A percentile compares a stretch with the other conserved stretches of the same genome.
Evolutionary conservation across 2,329 filamentous ascomycete species (phyloP).

Genomic region (Aspergillus sclerotialis): DNA sequence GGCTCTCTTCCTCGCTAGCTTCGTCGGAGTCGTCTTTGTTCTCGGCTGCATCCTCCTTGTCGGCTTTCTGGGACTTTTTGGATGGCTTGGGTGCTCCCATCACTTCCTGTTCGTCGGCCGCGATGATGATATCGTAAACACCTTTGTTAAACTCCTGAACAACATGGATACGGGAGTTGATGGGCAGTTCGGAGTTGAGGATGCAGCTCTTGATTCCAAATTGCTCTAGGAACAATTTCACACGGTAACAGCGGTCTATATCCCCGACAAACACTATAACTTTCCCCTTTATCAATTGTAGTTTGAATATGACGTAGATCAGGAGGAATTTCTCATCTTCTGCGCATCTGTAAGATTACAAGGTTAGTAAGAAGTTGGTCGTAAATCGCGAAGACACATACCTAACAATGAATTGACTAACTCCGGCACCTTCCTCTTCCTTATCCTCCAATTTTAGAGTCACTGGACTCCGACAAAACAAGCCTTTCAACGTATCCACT

Average conservation of each 20-base stretch:
- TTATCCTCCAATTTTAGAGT: conserved; percentile 76
- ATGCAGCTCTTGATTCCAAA: conserved; percentile 93
- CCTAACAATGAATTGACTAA: conserved; percentile 84
- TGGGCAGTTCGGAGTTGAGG: conserved; percentile 86
- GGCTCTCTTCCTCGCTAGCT: conserved; percentile 32
- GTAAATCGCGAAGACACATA: too few species aligned
- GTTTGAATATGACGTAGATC: conserved; percentile 89
- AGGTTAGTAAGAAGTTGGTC: conserved; percentile 14
- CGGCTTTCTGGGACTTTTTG: conserved; percentile 22
- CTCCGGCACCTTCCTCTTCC: conserved; percentile 66
- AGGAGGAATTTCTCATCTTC: conserved; percentile 97
- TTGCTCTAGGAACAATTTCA: conserved; percentile 94
- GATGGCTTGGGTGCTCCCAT: conserved; percentile 48
- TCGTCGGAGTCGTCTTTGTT: conserved; percentile 14
- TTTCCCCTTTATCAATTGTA: conserved; percentile 90
- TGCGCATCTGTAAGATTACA: conserved; percentile 53
- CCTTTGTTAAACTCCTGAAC: conserved; percentile 97
- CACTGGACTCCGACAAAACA: conserved; percentile 77
- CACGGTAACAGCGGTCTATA: conserved; percentile 79
- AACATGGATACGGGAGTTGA: conserved; percentile 88
- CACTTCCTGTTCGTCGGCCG: conserved; percentile 84
- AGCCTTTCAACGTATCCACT: conserved; percentile 72
- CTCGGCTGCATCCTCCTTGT: conserved; percentile 20
- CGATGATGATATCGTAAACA: conserved; percentile 96
- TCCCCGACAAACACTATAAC: conserved; percentile 78